Evolutionary conservation across 1,139 yeast genomes (phyloP).

Genomic region (Meyerozyma guilliermondii): DNA sequence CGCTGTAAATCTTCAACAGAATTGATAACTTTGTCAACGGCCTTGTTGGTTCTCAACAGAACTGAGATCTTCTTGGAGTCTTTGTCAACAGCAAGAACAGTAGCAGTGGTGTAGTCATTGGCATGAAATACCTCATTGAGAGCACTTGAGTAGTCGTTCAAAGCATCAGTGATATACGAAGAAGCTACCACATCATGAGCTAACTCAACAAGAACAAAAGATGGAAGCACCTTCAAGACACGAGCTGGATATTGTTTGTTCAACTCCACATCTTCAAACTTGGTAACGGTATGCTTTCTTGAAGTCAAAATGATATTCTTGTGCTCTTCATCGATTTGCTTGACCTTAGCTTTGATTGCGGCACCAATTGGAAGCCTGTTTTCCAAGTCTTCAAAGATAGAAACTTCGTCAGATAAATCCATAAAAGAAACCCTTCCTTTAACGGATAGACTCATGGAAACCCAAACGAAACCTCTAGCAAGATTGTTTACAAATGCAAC

Average conservation of each 20-base stretch:
- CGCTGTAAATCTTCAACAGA: conserved; percentile 52
- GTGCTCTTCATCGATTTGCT: conserved; percentile 49
- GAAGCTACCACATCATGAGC: conserved; percentile 60
- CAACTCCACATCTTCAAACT: conserved; percentile 48
- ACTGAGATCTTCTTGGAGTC: conserved; percentile 57
- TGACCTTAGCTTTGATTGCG: conserved; percentile 58
- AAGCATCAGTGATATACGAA: conserved; percentile 72
- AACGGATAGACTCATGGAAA: conserved; percentile 62
- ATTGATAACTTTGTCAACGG: conserved; percentile 50
- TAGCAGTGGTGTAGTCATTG: conserved; percentile 59
- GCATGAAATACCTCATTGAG: conserved; percentile 48
- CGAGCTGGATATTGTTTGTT: conserved; percentile 64
- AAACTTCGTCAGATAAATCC: conserved; percentile 58
- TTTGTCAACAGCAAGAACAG: conserved; percentile 52
- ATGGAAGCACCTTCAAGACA: conserved; percentile 56
- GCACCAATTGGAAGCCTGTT: conserved; percentile 64
- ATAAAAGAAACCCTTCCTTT: conserved; percentile 65
- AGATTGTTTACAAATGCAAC: conserved; percentile 51
- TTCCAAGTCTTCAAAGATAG: conserved; percentile 46
- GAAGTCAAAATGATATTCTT: conserved; percentile 48
- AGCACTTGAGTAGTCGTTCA: conserved; percentile 60
- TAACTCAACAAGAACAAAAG: conserved; percentile 61
- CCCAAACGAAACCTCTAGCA: conserved; percentile 57
- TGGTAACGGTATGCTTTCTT: conserved; percentile 36
- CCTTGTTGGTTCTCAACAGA: conserved; percentile 49